These are phyloP conservation scores for Barnettozyma siamensis DNA, from an alignment of 805 yeast genomes.

Conservation along the genomic window DNA sequence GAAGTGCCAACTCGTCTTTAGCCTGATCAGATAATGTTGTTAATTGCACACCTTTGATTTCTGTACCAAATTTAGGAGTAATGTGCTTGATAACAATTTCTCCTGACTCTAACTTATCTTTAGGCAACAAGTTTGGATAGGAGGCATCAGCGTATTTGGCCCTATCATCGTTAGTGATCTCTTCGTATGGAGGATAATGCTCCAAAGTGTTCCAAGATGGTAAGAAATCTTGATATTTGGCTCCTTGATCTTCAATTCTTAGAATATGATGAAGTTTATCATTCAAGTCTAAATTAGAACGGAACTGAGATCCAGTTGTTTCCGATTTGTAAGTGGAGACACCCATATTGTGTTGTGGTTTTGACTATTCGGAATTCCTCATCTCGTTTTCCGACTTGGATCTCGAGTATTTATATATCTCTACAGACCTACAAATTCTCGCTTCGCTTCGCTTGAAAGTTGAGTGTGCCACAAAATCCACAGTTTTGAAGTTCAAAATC, in stretches of 20 bases:
- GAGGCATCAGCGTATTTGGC: constrained; percentile 19
- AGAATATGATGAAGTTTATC: constrained; percentile 3
- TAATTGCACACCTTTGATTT: constrained; percentile 51
- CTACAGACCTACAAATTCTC: not conserved
- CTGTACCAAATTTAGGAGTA: constrained; percentile 66
- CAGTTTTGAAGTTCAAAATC: not conserved
- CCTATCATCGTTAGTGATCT: constrained; percentile 4
- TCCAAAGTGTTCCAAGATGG: constrained; percentile 25
- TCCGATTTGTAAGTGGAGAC: constrained; percentile 11
- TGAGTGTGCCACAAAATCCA: constrained; percentile 6
- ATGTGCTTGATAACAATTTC: constrained; percentile 20
- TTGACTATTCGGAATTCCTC: too few species aligned
- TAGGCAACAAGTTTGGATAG: constrained; percentile 23
- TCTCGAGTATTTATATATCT: too few species aligned
- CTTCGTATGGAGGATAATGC: constrained; percentile 16
- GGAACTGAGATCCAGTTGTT: constrained; percentile 13
- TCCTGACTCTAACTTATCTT: constrained; percentile 6
- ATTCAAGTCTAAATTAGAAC: constrained; percentile 2
- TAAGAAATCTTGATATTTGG: constrained; percentile 26
- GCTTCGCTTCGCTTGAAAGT: not conserved
- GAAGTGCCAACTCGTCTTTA: constrained; percentile 62
- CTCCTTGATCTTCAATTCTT: constrained; percentile 10
- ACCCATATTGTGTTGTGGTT: constrained; percentile 7
- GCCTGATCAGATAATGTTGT: constrained; percentile 45
- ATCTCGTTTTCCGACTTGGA: too few species aligned